Percentiles rank a stretch among this genome's conserved stretches.
Conservation (phyloP, 2,329 filamentous ascomycete genomes). For the Sarocladium oryzae region DNA sequence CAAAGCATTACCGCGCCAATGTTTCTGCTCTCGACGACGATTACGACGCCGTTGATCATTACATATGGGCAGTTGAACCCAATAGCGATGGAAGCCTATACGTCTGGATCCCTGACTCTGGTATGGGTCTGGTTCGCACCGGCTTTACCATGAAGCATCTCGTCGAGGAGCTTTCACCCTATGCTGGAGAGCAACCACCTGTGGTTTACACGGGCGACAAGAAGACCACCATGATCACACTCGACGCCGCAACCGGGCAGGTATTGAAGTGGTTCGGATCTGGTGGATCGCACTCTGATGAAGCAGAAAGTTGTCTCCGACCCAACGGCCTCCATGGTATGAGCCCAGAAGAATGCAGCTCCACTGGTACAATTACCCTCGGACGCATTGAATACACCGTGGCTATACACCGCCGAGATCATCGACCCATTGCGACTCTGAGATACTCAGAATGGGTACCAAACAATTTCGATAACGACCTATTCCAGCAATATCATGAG, state of each 20-base stretch:
- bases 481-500: slow-evolving; percentile 71
- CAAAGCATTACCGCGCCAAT: slow-evolving; percentile 70
- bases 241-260: slow-evolving; percentile 79
- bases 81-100: slow-evolving; percentile 82
- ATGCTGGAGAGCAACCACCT: slow-evolving; percentile 65
- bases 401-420: slow-evolving; percentile 69
- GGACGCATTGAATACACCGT: slow-evolving; percentile 88
- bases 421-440: slow-evolving; percentile 76
- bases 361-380: slow-evolving; percentile 72
- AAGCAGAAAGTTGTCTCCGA: slow-evolving; percentile 68
- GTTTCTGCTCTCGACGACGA: slow-evolving; percentile 53
- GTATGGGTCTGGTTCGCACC: slow-evolving; percentile 56
- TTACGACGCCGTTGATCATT: slow-evolving; percentile 68
- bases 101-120: slow-evolving; percentile 64
- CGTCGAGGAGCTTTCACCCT: slow-evolving; percentile 76
- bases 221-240: slow-evolving; percentile 79
- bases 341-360: slow-evolving; percentile 69
- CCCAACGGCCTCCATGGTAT: slow-evolving; percentile 61
- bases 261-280: slow-evolving; percentile 82
- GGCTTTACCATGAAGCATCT: slow-evolving; percentile 76
- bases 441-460: slow-evolving; percentile 93
- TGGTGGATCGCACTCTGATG: slow-evolving; percentile 58
- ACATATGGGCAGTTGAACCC: slow-evolving; percentile 93
- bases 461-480: slow-evolving; percentile 83
- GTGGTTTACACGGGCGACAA: slow-evolving; percentile 90